Evolutionary conservation across 306 rosid species (phyloP).

Genomic region (Fagus crenata): DNA sequence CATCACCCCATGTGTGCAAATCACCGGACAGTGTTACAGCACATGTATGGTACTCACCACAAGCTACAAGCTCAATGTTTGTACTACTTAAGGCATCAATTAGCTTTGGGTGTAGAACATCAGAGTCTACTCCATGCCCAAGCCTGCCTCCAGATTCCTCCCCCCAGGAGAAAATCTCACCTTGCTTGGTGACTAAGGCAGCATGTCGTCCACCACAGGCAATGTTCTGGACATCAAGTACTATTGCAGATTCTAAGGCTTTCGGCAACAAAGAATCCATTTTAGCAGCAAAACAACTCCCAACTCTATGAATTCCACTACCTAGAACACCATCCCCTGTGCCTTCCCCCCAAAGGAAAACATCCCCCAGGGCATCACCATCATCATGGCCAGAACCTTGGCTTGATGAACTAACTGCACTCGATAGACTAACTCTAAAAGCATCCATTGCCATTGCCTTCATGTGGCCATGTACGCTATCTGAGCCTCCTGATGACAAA

Average conservation of each 20-base stretch:
- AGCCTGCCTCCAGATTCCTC: slow-evolving; percentile 99
- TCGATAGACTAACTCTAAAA: slow-evolving; percentile 93
- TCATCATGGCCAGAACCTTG: slow-evolving; percentile 99
- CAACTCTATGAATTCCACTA: slow-evolving; percentile 85
- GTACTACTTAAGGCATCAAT: slow-evolving; percentile 79
- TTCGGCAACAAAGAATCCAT: slow-evolving; percentile 88
- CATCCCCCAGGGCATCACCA: slow-evolving; percentile 99
- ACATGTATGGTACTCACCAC: slow-evolving; percentile 98
- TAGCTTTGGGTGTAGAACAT: slow-evolving; percentile 88
- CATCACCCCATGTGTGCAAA: slow-evolving; percentile 98
- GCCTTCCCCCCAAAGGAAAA: slow-evolving; percentile 97
- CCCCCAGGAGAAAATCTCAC: slow-evolving; percentile 97
- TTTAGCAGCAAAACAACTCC: slow-evolving; percentile 61
- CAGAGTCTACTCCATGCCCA: slow-evolving; percentile 98
- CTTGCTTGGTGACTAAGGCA: slow-evolving; percentile 95
- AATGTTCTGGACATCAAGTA: slow-evolving; percentile 91
- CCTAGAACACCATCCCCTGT: slow-evolving; percentile 94
- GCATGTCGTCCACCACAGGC: slow-evolving; percentile 98
- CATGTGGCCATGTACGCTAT: slow-evolving; percentile 88
- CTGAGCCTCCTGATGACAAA: slow-evolving; percentile 97
- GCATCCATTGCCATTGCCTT: slow-evolving; percentile 91
- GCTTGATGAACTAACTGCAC: slow-evolving; percentile 98
- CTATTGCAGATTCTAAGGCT: slow-evolving; percentile 93
- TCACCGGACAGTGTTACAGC: slow-evolving; percentile 98
- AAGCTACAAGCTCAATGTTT: slow-evolving; percentile 94